Conservation (phyloP, 2,329 filamentous ascomycete genomes). For the Tolypocladium ophioglossoides region DNA sequence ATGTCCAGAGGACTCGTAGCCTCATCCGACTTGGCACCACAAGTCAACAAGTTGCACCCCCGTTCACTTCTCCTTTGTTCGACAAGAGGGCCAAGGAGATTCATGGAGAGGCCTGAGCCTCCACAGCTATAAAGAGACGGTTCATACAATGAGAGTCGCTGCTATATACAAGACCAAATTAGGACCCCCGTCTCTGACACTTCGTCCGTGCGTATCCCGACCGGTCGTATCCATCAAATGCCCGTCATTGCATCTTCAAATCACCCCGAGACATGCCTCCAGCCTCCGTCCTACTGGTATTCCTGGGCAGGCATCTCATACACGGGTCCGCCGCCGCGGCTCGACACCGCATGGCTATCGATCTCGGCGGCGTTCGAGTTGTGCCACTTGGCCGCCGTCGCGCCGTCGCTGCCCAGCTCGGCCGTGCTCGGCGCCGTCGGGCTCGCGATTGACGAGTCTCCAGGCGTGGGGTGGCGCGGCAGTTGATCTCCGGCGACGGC, state of each 20-base stretch:
- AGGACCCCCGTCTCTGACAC: background rate
- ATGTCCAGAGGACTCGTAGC: background rate
- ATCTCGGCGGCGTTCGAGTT: conserved; percentile 26
- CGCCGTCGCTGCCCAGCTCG: conserved; percentile 19
- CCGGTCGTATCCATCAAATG: background rate
- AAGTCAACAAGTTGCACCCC: background rate
- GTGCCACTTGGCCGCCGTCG: conserved; percentile 20
- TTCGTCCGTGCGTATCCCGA: background rate
- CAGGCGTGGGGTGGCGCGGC: conserved; percentile 16
- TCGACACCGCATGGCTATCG: conserved; percentile 22
- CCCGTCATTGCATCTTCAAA: background rate
- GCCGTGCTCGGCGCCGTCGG: conserved; percentile 1
- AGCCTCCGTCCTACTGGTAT: conserved; percentile 18
- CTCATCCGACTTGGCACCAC: background rate
- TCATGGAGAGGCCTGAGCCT: background rate
- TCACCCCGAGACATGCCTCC: background rate
- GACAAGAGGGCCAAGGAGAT: background rate
- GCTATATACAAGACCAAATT: background rate
- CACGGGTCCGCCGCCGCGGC: conserved; percentile 23
- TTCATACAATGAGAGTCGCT: background rate
- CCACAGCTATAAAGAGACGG: background rate
- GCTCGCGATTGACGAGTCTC: conserved; percentile 7
- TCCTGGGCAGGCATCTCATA: conserved; percentile 31
- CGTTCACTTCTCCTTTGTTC: too few relatives aligned
- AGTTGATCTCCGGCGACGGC: conserved; percentile 9